Conservation (phyloP, 345 rosid species). For the Arabis alpina region DNA sequence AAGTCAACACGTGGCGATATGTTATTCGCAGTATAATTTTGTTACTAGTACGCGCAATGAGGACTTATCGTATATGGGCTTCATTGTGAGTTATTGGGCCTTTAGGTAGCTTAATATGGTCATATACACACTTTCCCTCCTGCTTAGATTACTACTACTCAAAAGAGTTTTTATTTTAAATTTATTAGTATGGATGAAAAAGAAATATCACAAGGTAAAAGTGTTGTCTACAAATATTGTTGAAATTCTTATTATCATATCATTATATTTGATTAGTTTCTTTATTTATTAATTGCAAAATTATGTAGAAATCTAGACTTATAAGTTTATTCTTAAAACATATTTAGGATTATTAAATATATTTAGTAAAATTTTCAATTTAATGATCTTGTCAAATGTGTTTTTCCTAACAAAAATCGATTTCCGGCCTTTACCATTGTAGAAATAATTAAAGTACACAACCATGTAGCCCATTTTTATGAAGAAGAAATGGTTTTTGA, state of each 20-base stretch:
- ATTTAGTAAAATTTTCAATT: background rate
- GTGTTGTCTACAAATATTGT: too few relatives aligned
- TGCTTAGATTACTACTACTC: too few relatives aligned
- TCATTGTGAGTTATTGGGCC: background rate
- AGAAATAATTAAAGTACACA: constrained; percentile 6
- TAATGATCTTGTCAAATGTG: background rate
- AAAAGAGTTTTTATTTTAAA: too few relatives aligned
- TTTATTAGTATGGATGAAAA: too few relatives aligned
- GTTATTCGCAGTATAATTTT: background rate
- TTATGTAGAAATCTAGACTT: background rate
- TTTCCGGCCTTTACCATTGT: background rate
- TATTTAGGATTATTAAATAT: background rate
- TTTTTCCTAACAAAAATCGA: background rate
- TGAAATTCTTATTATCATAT: too few relatives aligned
- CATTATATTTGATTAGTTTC: too few relatives aligned
- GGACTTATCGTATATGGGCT: constrained; percentile 8
- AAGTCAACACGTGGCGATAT: constrained; percentile 9
- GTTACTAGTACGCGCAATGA: background rate
- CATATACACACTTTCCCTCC: background rate
- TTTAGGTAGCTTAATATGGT: background rate
- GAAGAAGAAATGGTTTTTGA: too few relatives aligned
- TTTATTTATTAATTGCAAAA: background rate
- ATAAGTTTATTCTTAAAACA: too few relatives aligned
- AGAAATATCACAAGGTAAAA: too few relatives aligned
- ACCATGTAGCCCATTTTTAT: too few relatives aligned